Base-by-base conservation (phyloP, 208 protist genomes). In the Leishmania gerbilli region DNA sequence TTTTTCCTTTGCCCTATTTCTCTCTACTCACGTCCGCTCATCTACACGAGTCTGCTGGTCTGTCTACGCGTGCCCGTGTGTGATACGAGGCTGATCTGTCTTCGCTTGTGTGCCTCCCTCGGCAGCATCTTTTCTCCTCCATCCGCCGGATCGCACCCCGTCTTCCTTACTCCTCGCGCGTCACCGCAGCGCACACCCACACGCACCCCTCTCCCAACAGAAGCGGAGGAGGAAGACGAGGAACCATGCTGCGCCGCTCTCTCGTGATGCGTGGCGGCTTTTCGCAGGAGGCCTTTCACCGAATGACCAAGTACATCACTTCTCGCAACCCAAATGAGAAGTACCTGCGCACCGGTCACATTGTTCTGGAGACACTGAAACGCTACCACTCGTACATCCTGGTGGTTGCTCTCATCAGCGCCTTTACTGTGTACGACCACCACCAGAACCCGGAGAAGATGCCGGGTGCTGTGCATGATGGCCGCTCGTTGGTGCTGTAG, bases 261-360 rank as follows among this genome's bases (percentile, higher is more conserved):
- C 71, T 49, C 42, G 71, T 83, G 17, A 34, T 80, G 53, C 64
- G 74, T 21, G 83, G 87, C 42, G 87, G 86, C 68, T 96, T 96
- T 76, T 94, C 92, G 40, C 91, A 96, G 85, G 93, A 96, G 89
- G 81, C 93, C 31, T 95, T 96, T 79, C 89, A 96, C 77, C 89
- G 93, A 51, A 95, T 95, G 90, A 94, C 88, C 58, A 94, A 93
- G 79, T 95, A 97, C 84, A 92, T 97, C 65, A 95, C 88, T n/a
- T 92, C 89, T n/a, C 93, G 93, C 42, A 93, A 95, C 81, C 93
- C 93, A 0, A 97, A 97, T 71, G 93, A 97, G 80, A 94, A 93
- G 87, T 92, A 93, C 76, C 79, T 97, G 58, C 91, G 93, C 64
- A 95, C 92, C 0, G 92, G 92, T 11, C 93, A 96, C 84, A 95